Evolutionary conservation across 106 monocot species (phyloP).

Genomic region (Acanthochlamys bracteata): DNA sequence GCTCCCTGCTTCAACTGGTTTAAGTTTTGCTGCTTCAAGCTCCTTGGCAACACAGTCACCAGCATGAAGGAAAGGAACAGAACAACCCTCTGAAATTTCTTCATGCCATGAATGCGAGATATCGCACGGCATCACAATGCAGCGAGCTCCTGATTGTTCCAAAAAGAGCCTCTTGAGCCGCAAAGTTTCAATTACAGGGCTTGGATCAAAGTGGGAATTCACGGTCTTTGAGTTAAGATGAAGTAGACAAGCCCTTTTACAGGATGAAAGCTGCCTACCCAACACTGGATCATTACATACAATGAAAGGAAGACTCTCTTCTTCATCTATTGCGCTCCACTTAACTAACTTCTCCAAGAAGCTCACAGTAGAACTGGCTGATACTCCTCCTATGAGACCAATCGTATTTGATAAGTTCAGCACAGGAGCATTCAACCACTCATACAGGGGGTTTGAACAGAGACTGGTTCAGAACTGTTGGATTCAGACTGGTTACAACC

Average conservation of each 20-base stretch:
- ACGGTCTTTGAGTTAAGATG: neutral
- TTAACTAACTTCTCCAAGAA: slow-evolving; percentile 61
- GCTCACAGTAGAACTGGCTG: slow-evolving; percentile 30
- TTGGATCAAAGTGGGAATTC: neutral
- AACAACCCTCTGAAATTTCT: slow-evolving; percentile 42
- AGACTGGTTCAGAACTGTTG: slow-evolving; percentile 1
- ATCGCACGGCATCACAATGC: slow-evolving; percentile 73
- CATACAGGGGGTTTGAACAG: slow-evolving; percentile 6
- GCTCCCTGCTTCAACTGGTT: slow-evolving; percentile 56
- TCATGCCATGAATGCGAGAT: slow-evolving; percentile 36
- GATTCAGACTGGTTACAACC: slow-evolving; percentile 4
- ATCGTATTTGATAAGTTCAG: slow-evolving; percentile 23
- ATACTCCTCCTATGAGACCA: slow-evolving; percentile 57
- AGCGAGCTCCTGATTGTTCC: slow-evolving; percentile 52
- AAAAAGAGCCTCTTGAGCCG: slow-evolving; percentile 37
- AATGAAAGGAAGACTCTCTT: slow-evolving; percentile 42
- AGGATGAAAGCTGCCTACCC: slow-evolving; percentile 14
- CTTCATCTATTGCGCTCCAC: slow-evolving; percentile 23
- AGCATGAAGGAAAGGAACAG: slow-evolving; percentile 58
- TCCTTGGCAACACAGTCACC: slow-evolving; percentile 48
- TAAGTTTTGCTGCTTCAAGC: slow-evolving; percentile 41
- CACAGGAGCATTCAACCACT: slow-evolving; percentile 4
- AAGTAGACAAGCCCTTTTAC: slow-evolving; percentile 4
- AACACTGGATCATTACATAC: slow-evolving; percentile 46
- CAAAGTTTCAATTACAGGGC: slow-evolving; percentile 33